Evolutionary conservation across 345 rosid species (phyloP).

Genomic region (Aethionema arabicum): DNA sequence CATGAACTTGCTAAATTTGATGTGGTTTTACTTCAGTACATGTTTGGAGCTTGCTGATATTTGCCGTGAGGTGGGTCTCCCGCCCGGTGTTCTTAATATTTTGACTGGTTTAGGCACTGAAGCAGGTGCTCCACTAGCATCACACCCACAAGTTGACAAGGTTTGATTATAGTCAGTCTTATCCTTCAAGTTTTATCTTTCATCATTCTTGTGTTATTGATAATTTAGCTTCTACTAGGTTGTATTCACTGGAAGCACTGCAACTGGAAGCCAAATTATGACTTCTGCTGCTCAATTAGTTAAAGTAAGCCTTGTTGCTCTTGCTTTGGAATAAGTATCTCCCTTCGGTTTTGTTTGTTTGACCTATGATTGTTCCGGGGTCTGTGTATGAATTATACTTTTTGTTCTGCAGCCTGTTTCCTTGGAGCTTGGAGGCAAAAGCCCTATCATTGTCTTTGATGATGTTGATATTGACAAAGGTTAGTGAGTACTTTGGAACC

Average conservation of each 20-base stretch:
- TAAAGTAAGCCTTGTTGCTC: constrained; percentile 55
- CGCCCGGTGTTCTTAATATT: constrained; percentile 91
- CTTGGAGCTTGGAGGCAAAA: constrained; percentile 95
- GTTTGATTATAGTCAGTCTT: constrained; percentile 38
- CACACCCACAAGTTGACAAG: constrained; percentile 93
- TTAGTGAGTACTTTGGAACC: constrained; percentile 42
- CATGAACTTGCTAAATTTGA: constrained; percentile 15
- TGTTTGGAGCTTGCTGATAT: constrained; percentile 97
- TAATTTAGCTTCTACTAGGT: constrained; percentile 45
- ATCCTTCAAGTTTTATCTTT: constrained; percentile 21
- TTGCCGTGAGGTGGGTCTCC: constrained; percentile 89
- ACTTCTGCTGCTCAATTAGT: constrained; percentile 77
- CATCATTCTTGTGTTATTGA: constrained; percentile 18
- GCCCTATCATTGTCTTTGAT: constrained; percentile 90
- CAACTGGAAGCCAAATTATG: constrained; percentile 86
- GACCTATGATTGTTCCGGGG: constrained; percentile 7
- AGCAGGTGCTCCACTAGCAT: constrained; percentile 96
- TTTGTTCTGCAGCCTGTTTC: constrained; percentile 71
- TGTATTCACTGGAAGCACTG: constrained; percentile 93
- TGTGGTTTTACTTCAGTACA: constrained; percentile 54
- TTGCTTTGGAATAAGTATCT: constrained; percentile 23
- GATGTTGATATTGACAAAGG: constrained; percentile 91
- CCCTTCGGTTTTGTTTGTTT: constrained; percentile 14
- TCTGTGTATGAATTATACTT: constrained; percentile 21
- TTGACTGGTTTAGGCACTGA: constrained; percentile 93